Base-by-base conservation (phyloP, 2,329 filamentous ascomycete species). In the Penicillium expansum region DNA sequence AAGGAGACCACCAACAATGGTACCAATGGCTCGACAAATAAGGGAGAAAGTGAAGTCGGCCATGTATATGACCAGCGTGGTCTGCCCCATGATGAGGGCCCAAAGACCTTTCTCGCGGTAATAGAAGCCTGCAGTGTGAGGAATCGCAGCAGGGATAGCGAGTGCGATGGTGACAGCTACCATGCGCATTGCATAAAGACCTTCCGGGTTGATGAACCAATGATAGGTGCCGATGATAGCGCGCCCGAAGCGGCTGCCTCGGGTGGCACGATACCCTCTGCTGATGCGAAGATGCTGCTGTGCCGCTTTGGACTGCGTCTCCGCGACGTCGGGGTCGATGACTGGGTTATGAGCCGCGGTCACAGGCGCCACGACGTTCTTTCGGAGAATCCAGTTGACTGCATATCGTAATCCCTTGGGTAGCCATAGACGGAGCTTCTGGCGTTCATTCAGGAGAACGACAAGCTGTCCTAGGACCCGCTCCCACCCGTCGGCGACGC, bases 61-160 rank as follows among this genome's bases (percentile, higher is more conserved):
- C 71, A 81, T 76, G 61, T 82, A 83, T 10, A 79, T 69, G 1
- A 82, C 69, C 2, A 83, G 59, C 1, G 72, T 74, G 0, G 78
- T 79, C 60, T 83, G 81, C 0, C 74, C 80, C 67, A 79, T 83
- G 41, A 83, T 81, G 9, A 82, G 65, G 0, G 71, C 79, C 81
- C 81, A 83, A 0, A 83, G 69, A 0, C 81, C 80, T 62, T 80
- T 82, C 55, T 82, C 75, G 3, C 79, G 74, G 48, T 81, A 82
- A 59, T 76, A 82, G 62, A 83, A 83, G 1, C 77, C 79, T 0
- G 80, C 75, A 1, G 73, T 74, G 27, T 67, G 63, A 0, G 78
- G 76, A 4, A 83, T 69, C 0, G 72, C 71, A 0, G 76, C 73
- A 0, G 80, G 77, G 5, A 83, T 75, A 0, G 69, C 65, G 0